These are phyloP conservation scores for Scedosporium dehoogii DNA, from an alignment of 2,329 filamentous ascomycete species.

Conservation along the genomic window DNA sequence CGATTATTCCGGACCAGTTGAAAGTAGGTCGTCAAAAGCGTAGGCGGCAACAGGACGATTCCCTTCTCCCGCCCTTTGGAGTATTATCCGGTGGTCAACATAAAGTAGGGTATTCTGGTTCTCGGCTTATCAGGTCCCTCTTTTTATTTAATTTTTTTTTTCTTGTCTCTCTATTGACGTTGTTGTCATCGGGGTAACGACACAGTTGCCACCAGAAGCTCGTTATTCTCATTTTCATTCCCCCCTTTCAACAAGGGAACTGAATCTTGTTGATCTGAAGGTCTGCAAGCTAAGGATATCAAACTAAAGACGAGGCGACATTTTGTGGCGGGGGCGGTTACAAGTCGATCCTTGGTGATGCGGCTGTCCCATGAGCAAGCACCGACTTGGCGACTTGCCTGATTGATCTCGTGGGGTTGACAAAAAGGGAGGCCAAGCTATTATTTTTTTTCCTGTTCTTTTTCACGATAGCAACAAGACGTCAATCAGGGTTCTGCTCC, in stretches of 20 bases:
- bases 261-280: neutral
- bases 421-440: neutral
- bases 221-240: neutral
- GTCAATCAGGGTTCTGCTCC: neutral
- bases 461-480: neutral
- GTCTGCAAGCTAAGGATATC: neutral
- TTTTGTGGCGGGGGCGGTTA: too few relatives aligned
- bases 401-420: neutral
- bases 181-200: neutral
- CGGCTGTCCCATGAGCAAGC: neutral
- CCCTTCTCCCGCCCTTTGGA: neutral
- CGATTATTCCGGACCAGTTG: neutral
- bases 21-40: neutral
- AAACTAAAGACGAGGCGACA: neutral
- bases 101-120: neutral
- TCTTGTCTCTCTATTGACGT: neutral
- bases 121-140: neutral
- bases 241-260: neutral
- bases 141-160: neutral
- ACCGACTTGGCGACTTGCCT: neutral
- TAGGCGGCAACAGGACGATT: neutral
- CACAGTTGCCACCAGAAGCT: too few relatives aligned
- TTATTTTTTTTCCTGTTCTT: neutral
- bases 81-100: neutral
- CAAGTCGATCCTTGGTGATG: too few relatives aligned